Conservation (phyloP, 2,329 filamentous ascomycete species). For the Metarhizium guizhouense region DNA sequence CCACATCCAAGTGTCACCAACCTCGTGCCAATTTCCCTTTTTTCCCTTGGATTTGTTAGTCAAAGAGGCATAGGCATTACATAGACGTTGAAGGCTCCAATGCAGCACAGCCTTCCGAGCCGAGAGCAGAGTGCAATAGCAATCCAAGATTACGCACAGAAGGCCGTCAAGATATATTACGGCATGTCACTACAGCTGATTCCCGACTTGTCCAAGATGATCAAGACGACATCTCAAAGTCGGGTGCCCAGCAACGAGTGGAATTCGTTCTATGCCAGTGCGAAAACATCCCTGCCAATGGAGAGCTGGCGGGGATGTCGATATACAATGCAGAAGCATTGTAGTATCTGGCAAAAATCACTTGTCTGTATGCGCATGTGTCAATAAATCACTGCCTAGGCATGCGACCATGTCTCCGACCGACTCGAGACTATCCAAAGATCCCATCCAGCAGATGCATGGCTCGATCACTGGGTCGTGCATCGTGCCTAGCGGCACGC, state of each 20-base stretch:
- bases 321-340: slow-evolving; percentile 28
- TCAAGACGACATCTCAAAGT: slow-evolving; percentile 47
- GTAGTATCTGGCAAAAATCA: slow-evolving; percentile 25
- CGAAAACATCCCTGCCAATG: slow-evolving; percentile 45
- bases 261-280: slow-evolving; percentile 43
- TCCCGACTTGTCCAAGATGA: slow-evolving; percentile 43
- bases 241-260: slow-evolving; percentile 49
- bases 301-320: slow-evolving; percentile 38
- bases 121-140: background rate
- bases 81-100: too few species aligned
- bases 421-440: background rate
- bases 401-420: background rate
- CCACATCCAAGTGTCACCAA: too few species aligned
- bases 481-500: background rate
- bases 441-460: background rate
- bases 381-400: background rate
- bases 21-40: too few species aligned
- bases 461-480: background rate
- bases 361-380: background rate
- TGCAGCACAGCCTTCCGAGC: background rate
- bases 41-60: too few species aligned
- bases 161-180: background rate
- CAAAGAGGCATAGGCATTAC: too few species aligned
- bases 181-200: slow-evolving; percentile 50
- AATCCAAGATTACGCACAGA: background rate